Evolutionary conservation across 108 stramenopile species (phyloP), one percentile per base, ranked within the genome.

Genomic region (Skeletonema grethae): DNA sequence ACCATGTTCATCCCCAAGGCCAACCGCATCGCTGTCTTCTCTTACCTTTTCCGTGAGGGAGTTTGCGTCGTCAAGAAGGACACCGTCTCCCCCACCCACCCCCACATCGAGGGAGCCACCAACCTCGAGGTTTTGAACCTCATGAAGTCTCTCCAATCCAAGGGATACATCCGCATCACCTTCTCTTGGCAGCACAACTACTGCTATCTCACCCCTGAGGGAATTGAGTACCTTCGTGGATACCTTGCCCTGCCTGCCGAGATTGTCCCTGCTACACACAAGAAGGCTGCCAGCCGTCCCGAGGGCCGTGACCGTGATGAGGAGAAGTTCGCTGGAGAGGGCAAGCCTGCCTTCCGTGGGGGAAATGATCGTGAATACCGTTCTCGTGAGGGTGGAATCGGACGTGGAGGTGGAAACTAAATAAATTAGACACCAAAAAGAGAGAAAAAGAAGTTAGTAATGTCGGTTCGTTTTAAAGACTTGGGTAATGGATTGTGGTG

Each of bases 181-280:
- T 99, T 96, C 92, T 92, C 85, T 62, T 99, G 98, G 98, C 98
- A 97, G 77, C 95, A 97, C 90, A 86, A 87, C 76, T 99, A 99
- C 95, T 97, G 90, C 86, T 98, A 97, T 88, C 87, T 99, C 61
- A 97, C 97, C 25, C 86, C 83, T 56, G 97, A 95, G 76, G 98
- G 98, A 57, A 95, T 99, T 78, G 97, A 95, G 60, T 99, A 97
- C 91, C 87, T 99, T 12, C 88, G 98, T 15, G 74, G 83, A 46
- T 98, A 97, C 88, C 80, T 99, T 31, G 93, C 88, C 45, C 82
- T 99, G 35, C 97, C 98, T 55, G 87, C 90, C 56, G 97, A 98
- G 85, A 96, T 97, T 85, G 96, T 97, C 24, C 98, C 98, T 45
- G 86, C 84, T 43, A 99, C 98, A 22, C 97, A 95, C 85, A 96